Evolutionary conservation across 1,284 basidiomycete genomes (phyloP), one percentile per base, ranked within the genome.

Genomic region (Ganoderma boninense): DNA sequence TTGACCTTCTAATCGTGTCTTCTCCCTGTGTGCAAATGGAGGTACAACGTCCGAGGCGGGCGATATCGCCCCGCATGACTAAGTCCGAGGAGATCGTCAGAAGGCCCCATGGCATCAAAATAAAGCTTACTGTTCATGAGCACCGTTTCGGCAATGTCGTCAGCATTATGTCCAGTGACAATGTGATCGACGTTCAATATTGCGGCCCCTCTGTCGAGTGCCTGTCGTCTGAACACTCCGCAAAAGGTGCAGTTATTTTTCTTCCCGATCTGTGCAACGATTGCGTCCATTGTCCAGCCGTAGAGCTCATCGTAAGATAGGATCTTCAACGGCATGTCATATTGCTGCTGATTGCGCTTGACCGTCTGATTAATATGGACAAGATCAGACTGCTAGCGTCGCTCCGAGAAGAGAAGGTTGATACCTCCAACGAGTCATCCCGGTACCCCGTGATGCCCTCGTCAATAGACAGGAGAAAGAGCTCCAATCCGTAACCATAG

Each of bases 201-300:
- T 1, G 94, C 90, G 1, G 97, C 98, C 0, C 97, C 97, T 69
- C 97, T 87, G 82, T 99, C 97, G 20, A 99, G 87, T 2, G 98
- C 97, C 81, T 99, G 98, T 49, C 97, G 86, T 63, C 97, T 87
- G 79, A 99, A 99, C 2, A 99, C 97, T 32, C 97, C 97, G 79
- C 97, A 99, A 81, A 99, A 99, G 0, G 97, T 99, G 82, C 97
- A 99, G 78, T 99, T 99, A 78, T 98, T 98, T 86, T 97, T 97
- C 82, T 91, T 91, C n/a, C 97, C 97, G 32, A 99, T 91, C 78
- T 97, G 92, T 32, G 92, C 89, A 44, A 99, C 98, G 67, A 99
- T 96, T 23, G 91, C 88, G 79, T 99, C 97, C 97, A 99, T 99
- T 0, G 97, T 99, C 98, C 98, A 99, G 16, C 97, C 97, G 76